Evolutionary conservation across 495 filamentous ascomycete genomes (phyloP).

Genomic region (Hypoxylon lienhwacheense): DNA sequence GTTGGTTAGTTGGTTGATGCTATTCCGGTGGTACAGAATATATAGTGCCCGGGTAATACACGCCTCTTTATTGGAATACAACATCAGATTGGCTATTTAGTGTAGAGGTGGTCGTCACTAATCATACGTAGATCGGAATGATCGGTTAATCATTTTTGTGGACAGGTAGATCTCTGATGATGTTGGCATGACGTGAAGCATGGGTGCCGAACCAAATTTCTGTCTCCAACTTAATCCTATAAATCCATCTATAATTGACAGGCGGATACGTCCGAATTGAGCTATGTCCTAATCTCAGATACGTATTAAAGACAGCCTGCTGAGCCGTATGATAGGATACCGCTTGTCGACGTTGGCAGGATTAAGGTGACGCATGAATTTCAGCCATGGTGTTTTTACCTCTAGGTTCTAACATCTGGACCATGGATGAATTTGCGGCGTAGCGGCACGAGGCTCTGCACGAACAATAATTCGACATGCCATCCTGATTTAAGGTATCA

Average conservation of each 20-base stretch:
- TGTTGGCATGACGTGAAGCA: slow-evolving; percentile 26
- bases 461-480: slow-evolving; percentile 22
- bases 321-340: slow-evolving; percentile 21
- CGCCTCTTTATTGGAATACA: slow-evolving; percentile 15
- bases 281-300: neutral
- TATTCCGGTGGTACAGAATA: no score
- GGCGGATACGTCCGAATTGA: slow-evolving; percentile 10
- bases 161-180: slow-evolving; percentile 11
- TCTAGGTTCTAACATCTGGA: slow-evolving; percentile 7
- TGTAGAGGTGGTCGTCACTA: slow-evolving; percentile 21
- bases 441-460: slow-evolving; percentile 22
- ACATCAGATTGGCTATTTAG: slow-evolving; percentile 8
- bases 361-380: slow-evolving; percentile 6
- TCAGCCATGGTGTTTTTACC: slow-evolving; percentile 1
- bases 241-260: slow-evolving; percentile 6
- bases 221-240: slow-evolving; percentile 12
- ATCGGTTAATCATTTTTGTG: slow-evolving; percentile 4
- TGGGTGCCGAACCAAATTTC: slow-evolving; percentile 3
- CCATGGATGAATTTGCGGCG: slow-evolving; percentile 1
- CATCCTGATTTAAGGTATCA: slow-evolving; percentile 20
- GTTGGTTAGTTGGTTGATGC: no score
- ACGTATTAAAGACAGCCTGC: neutral
- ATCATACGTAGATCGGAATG: slow-evolving; percentile 20
- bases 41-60: slow-evolving; percentile 24
- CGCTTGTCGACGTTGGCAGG: slow-evolving; percentile 5